Conservation (phyloP, 2,329 filamentous ascomycete species). For the Fusarium palustre region DNA sequence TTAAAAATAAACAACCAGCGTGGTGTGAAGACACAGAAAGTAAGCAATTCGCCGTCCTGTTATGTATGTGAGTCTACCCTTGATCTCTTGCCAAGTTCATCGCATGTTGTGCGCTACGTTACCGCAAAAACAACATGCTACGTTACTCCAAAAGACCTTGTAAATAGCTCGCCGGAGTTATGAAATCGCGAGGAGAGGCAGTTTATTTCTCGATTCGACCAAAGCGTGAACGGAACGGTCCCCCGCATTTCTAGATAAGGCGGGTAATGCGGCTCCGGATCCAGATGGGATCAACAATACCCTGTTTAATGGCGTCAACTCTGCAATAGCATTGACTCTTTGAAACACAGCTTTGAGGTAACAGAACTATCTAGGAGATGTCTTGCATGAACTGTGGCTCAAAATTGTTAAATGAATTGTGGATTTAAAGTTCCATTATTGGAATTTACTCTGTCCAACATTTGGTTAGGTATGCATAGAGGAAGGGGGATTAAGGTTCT, state of each 20-base stretch:
- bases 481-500: no score
- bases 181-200: not conserved
- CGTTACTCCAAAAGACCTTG: not conserved
- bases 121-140: not conserved
- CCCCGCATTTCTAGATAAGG: not conserved
- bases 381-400: no score
- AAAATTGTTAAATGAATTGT: no score
- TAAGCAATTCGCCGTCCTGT: not conserved
- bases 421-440: no score
- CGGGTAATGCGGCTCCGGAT: not conserved
- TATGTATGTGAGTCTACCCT: not conserved
- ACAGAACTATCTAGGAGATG: no score
- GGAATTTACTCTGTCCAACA: no score
- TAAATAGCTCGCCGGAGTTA: not conserved
- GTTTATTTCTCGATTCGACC: not conserved
- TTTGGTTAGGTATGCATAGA: no score
- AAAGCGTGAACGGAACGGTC: not conserved
- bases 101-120: not conserved
- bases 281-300: not conserved
- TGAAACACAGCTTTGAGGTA: no score
- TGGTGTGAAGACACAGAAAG: no score
- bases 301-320: no score
- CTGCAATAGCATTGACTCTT: no score
- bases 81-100: not conserved
- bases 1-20: not conserved